Evolutionary conservation across 2,329 filamentous ascomycete genomes (phyloP), one percentile per base, ranked within the genome.

Genomic region (Aspergillus uvarum): DNA sequence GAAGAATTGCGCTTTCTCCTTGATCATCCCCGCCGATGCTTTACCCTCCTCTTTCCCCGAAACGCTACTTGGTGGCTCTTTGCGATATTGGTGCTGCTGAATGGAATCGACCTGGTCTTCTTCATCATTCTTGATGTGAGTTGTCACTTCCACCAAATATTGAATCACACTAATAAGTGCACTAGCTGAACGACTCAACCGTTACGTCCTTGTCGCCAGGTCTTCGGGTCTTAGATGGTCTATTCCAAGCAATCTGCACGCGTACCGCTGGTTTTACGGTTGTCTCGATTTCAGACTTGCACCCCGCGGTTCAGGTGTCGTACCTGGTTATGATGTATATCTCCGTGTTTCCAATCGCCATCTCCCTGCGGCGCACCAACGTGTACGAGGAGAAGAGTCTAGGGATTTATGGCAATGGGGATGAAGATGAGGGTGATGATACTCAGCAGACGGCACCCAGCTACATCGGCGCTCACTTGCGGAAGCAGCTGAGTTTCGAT

Each of bases 241-340:
- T 94, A 63, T 98, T 97, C 72, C 92, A 97, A 74, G 93, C 94
- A 1, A 87, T 89, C 0, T 89, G 91, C 5, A 97, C 94, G 0
- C 83, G 94, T 70, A 98, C 94, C 0, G 94, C 95, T 3, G 94
- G 95, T 0, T 96, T 97, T 70, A 83, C 90, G 0, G 90, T 89
- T 32, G 85, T 96, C 65, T 91, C 89, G 70, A 79, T 98, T 32
- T 80, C 89, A 2, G 78, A 84, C 0, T 81, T 98, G 1, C 92
- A 97, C 67, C 93, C 95, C 1, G 94, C 90, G 1, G 91, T 97
- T 58, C 92, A 96, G 70, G 91, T 96, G n/a, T 91, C 92, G 21
- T 97, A 97, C 78, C 81, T 98, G 76, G 88, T 97, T 73, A 98
- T 98, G 94, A 98, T 98, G 94, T 98, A 98, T 77, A 96, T 98